Base-by-base conservation (phyloP, 345 rosid genomes). In the Brassica incana region DNA sequence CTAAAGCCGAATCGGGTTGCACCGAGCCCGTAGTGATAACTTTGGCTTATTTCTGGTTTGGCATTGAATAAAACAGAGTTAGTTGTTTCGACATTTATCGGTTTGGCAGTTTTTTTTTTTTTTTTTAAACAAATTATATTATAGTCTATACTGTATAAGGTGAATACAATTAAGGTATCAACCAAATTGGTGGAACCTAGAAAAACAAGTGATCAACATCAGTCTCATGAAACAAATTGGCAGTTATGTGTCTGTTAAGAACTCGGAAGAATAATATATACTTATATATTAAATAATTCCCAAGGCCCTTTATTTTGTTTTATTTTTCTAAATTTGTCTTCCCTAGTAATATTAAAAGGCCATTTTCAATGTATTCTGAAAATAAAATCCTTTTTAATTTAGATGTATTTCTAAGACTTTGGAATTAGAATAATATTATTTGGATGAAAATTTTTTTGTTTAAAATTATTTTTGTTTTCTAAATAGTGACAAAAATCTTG, bases 21-120 rank as follows among this genome's bases (percentile, higher is more conserved):
- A 66, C 73, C 62, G 66, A 52, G 20, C 23, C 54, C 35, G 54
- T 72, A 72, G 68, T 40, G 15, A 9, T 40, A 45, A 78, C 43
- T 27, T 33, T 18, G 60, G 75, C 36, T 63, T n/a, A 18, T 5
- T 18, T 61, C 63, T 77, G 70, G 81, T 71, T 71, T 36, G 48
- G 36, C 61, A 40, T 12, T 65, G 7, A 58, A 66, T 72, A 65
- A 65, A 36, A 32, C 35, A 9, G 73, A 40, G 40, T 77, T 70
- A 58, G 65, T 16, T 48, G 4, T 62, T 33, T 18, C 25, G n/a
- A 58, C 68, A 40, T 27, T 76, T 59, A 62, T 67, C 32, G 60
- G 73, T 36, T 54, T 56, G 45, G 30, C 54, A 2, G 35, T 18
- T 16, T 16, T 18, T 18, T 18, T 18, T 18, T 18, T 18, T 18